These are phyloP conservation scores for Haberlea rhodopensis DNA, from an alignment of 257 asterid genomes.

Conservation along the genomic window DNA sequence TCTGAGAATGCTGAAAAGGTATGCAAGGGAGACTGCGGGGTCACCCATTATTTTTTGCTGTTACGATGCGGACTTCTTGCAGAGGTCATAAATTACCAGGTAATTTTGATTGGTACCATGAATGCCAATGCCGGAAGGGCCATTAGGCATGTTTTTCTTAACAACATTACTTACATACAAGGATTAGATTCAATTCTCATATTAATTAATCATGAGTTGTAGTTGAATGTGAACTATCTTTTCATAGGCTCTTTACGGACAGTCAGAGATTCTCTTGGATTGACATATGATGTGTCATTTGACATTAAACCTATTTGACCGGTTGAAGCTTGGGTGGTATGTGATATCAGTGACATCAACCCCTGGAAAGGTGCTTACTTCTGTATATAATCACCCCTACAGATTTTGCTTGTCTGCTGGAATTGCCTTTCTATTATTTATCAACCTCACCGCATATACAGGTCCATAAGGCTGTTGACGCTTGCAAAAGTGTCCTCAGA, in stretches of 20 bases:
- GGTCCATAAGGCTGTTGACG: conserved; percentile 99
- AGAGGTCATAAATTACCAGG: conserved; percentile 95
- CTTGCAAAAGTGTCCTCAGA: conserved; percentile 95
- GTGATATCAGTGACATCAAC: conserved; percentile 96
- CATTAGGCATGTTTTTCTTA: neutral
- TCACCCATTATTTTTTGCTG: conserved; percentile 86
- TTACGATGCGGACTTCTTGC: conserved; percentile 81
- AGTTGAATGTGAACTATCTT: conserved; percentile 19
- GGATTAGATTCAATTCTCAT: neutral
- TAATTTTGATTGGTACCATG: conserved; percentile 26
- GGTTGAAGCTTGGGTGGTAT: conserved; percentile 98
- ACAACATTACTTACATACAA: neutral
- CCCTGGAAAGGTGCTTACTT: conserved; percentile 74
- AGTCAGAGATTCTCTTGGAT: conserved; percentile 97
- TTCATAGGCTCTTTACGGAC: conserved; percentile 89
- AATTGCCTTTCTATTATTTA: conserved; percentile 25
- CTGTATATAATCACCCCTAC: conserved; percentile 3
- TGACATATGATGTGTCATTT: conserved; percentile 95
- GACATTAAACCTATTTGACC: conserved; percentile 95
- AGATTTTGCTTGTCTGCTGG: conserved; percentile 20
- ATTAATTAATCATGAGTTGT: neutral
- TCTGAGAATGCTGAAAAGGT: conserved; percentile 30
- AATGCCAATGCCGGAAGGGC: neutral
- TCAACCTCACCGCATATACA: conserved; percentile 27
- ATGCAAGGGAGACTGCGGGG: conserved; percentile 46